Conservation (phyloP, 2,329 filamentous ascomycete genomes). For the Sporothrix phasma region DNA sequence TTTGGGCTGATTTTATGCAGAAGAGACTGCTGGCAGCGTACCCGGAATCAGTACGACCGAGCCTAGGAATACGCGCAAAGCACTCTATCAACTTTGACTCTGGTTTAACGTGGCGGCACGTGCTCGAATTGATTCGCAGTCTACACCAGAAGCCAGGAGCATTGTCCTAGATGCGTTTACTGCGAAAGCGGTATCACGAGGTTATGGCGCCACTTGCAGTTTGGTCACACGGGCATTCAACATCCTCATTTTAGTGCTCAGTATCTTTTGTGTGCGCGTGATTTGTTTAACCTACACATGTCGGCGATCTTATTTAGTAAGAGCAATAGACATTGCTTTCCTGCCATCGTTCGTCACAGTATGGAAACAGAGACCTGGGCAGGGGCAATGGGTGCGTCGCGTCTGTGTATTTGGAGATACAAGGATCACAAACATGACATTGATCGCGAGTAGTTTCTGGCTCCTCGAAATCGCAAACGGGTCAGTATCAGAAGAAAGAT, state of each 20-base stretch:
- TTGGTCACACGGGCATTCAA: background rate
- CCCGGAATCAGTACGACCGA: constrained; percentile 13
- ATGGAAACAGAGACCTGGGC: too few species aligned
- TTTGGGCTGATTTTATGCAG: constrained; percentile 16
- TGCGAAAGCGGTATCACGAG: background rate
- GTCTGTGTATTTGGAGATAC: too few species aligned
- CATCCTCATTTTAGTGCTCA: background rate
- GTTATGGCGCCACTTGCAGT: background rate
- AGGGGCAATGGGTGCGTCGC: too few species aligned
- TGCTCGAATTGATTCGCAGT: constrained; percentile 10
- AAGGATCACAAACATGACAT: too few species aligned
- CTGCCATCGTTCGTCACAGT: too few species aligned
- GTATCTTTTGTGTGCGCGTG: background rate
- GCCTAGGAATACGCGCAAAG: constrained; percentile 15
- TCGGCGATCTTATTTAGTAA: too few species aligned
- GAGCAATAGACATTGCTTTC: too few species aligned
- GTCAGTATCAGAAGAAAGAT: too few species aligned
- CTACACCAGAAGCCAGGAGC: constrained; percentile 9
- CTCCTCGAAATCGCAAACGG: too few species aligned
- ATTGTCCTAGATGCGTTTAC: background rate
- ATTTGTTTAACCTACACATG: too few species aligned
- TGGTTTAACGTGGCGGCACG: constrained; percentile 14
- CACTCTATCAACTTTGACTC: constrained; percentile 17
- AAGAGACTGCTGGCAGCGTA: constrained; percentile 12
- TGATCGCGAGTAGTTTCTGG: too few species aligned